phyloP scores from a whole-genome alignment of 805 yeast species.

The Henningerozyma blattae region DNA sequence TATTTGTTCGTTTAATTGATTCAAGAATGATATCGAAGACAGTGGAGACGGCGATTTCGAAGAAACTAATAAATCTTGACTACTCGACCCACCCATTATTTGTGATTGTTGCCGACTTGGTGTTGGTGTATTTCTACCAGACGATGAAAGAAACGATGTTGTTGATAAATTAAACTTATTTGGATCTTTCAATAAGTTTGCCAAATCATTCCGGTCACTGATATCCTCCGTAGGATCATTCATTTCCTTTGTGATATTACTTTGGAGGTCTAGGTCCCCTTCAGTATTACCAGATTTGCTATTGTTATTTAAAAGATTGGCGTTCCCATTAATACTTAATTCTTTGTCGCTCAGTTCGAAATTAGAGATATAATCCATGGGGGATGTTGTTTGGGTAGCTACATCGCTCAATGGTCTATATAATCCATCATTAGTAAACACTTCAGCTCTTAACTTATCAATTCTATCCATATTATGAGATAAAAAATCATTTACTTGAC shows the following conservation, averaged over 20 bases:
- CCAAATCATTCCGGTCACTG: background rate
- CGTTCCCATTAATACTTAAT: slow-evolving; percentile 4
- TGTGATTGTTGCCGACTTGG: background rate
- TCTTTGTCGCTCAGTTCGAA: slow-evolving; percentile 20
- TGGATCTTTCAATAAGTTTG: background rate
- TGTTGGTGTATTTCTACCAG: background rate
- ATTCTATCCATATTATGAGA: slow-evolving; percentile 17
- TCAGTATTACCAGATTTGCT: background rate
- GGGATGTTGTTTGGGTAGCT: slow-evolving; percentile 2
- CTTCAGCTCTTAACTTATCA: slow-evolving; percentile 12
- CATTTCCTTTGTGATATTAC: too few species aligned
- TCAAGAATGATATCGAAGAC: too few species aligned
- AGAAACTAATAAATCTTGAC: too few species aligned
- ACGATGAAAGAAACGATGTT: background rate
- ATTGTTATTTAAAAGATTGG: slow-evolving; percentile 1
- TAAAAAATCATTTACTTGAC: slow-evolving; percentile 16
- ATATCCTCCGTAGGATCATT: background rate
- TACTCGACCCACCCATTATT: slow-evolving; percentile 1
- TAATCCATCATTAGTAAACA: slow-evolving; percentile 1
- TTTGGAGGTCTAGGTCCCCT: too few species aligned
- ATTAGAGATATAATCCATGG: slow-evolving; percentile 17
- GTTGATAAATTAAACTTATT: background rate
- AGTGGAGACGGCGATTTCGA: too few species aligned
- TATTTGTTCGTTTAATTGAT: background rate
- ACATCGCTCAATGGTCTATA: slow-evolving; percentile 1